A percentile compares a stretch with the other conserved stretches of the same genome.
These are phyloP conservation scores for Pseudogymnoascus sp. DNA, from an alignment of 2,329 filamentous ascomycete genomes.

Conservation along the genomic window DNA sequence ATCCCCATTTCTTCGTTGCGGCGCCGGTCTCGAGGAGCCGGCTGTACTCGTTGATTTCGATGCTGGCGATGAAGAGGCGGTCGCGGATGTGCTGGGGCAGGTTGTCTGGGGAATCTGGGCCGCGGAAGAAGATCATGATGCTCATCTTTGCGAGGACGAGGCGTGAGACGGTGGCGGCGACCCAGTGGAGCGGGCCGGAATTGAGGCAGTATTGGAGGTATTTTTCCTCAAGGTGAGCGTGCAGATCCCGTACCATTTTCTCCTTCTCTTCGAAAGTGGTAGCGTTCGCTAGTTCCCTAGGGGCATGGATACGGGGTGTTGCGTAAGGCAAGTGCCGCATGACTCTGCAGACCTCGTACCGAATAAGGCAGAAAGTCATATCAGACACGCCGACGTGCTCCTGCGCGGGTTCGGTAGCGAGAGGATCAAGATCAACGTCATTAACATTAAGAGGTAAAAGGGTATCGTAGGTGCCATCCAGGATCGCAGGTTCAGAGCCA, in stretches of 20 bases:
- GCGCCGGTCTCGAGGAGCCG: slow-evolving; percentile 32
- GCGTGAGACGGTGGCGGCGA: slow-evolving; percentile 37
- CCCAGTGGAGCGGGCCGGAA: slow-evolving; percentile 42
- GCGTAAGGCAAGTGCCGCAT: slow-evolving; percentile 18
- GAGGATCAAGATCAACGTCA: slow-evolving; percentile 38
- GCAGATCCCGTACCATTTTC: slow-evolving; percentile 24
- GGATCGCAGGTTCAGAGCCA: slow-evolving; percentile 53
- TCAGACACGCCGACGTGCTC: slow-evolving; percentile 30
- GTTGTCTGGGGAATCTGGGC: slow-evolving; percentile 22
- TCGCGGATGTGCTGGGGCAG: slow-evolving; percentile 31
- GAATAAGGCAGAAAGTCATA: slow-evolving; percentile 33
- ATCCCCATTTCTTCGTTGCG: slow-evolving; percentile 35
- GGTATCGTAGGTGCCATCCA: slow-evolving; percentile 53
- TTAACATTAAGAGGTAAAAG: slow-evolving; percentile 43
- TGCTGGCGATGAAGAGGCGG: slow-evolving; percentile 32
- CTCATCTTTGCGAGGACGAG: slow-evolving; percentile 35
- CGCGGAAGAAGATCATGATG: slow-evolving; percentile 29
- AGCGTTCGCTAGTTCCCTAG: slow-evolving; percentile 7
- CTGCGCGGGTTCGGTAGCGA: slow-evolving; percentile 22
- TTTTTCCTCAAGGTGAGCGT: slow-evolving; percentile 25
- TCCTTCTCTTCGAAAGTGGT: slow-evolving; percentile 28
- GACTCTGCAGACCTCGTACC: slow-evolving; percentile 28
- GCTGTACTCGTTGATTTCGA: slow-evolving; percentile 37
- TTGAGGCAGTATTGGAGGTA: slow-evolving; percentile 32
- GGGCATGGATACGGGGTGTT: slow-evolving; percentile 11